A percentile compares a stretch with the other conserved stretches of the same genome.
Conservation (phyloP, 2,329 filamentous ascomycete species). For the Arthrocladium fulminans region DNA sequence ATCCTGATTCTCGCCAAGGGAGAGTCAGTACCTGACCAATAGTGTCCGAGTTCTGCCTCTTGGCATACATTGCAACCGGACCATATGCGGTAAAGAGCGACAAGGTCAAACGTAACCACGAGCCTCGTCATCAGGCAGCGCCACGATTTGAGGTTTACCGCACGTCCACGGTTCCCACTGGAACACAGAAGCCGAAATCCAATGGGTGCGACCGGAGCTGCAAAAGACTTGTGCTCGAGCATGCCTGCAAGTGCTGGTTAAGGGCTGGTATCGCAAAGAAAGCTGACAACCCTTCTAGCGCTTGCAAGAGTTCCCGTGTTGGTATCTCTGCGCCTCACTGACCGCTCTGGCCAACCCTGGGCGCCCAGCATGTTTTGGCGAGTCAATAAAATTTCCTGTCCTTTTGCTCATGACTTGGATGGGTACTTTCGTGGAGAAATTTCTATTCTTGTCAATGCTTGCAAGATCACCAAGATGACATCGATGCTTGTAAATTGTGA, state of each 20-base stretch:
- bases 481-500: neutral
- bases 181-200: neutral
- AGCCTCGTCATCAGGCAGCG: slow-evolving; percentile 2
- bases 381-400: too few species aligned
- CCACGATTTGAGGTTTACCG: neutral
- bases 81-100: neutral
- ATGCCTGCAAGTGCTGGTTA: neutral
- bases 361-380: neutral
- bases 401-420: neutral
- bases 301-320: too few species aligned
- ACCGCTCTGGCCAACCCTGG: too few species aligned
- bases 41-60: neutral
- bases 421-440: neutral
- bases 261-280: neutral
- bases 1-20: neutral
- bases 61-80: neutral
- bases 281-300: neutral
- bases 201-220: neutral
- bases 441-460: neutral
- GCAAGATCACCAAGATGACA: neutral
- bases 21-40: neutral
- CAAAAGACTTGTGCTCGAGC: too few species aligned
- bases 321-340: too few species aligned
- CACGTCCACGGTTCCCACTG: neutral
- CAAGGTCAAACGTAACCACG: neutral